Evolutionary conservation across 805 yeast genomes (phyloP), one percentile per base, ranked within the genome.

Genomic region (Hanseniaspora thailandica): DNA sequence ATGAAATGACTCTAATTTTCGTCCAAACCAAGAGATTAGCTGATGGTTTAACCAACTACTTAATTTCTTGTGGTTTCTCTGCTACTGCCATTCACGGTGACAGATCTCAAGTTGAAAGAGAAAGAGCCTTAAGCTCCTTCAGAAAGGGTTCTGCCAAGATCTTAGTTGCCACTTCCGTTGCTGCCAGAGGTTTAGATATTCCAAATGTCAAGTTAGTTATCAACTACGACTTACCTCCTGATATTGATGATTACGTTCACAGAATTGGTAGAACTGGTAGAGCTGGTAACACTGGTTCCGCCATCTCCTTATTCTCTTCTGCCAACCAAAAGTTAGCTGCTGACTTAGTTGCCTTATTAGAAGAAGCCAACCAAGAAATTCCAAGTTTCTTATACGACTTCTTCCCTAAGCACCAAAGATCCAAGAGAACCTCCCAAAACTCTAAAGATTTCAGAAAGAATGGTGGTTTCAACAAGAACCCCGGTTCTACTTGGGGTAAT

Each of bases 211-310:
- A 94, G 47, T 97, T 90, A 69, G 98, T 93, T 66, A 84, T 93
- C 73, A 93, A 93, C 80, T 93, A 84, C 70, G 98, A 93, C 69
- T 77, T 93, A 69, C 98, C 98, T 69, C 76, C 84, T 67, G 97
- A 93, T 71, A 85, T 93, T 65, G 98, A 93, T 71, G 98, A 93
- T 72, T 93, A 93, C 68, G 98, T 93, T 56, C 98, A 93, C 76
- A 86, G 98, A 76, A 93, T 93, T 68, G 98, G 98, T 80, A 90
- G 98, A 82, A 93, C 99, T 66, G 99, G 98, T 74, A 93, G 99
- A 82, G 99, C 99, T 65, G 98, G 98, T 79, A 93, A 93, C 76
- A 82, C 84, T 58, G 99, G 99, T 85, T 77, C 86, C 63, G 97
- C 99, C 60, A 89, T 97, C 61, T 95, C 99, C 49, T 93, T 93